Percentiles rank a stretch among this genome's conserved stretches.
phyloP scores from a whole-genome alignment of 192 early-diverging fungal species.

The Dissophora globulifera region DNA sequence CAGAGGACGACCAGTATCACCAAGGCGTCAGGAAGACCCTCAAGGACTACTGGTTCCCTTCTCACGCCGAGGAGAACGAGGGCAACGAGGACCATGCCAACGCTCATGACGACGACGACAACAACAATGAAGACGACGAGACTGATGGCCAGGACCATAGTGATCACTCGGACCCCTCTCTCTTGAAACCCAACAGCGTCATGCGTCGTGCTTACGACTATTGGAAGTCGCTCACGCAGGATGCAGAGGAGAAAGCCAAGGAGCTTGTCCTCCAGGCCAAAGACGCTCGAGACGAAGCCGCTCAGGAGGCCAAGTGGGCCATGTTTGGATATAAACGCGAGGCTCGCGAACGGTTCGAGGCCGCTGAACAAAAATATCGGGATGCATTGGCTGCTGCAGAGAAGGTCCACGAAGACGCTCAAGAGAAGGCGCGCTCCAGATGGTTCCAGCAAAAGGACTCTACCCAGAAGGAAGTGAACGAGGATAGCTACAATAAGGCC shows the following conservation, averaged over 20 bases:
- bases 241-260: conserved; percentile 33
- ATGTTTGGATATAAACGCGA: conserved; percentile 46
- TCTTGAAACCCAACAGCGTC: conserved; percentile 11
- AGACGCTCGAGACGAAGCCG: conserved; percentile 27
- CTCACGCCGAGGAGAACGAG: neutral
- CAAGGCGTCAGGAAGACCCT: conserved; percentile 27
- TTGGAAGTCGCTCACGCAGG: conserved; percentile 38
- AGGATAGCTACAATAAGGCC: no score
- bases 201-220: conserved; percentile 43
- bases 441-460: conserved; percentile 38
- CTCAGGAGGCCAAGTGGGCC: conserved; percentile 47
- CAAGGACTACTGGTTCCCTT: conserved; percentile 42
- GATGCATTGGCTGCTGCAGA: conserved; percentile 34
- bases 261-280: conserved; percentile 27
- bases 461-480: conserved; percentile 38
- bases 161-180: neutral
- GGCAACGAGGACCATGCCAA: neutral
- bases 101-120: neutral
- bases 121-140: neutral
- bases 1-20: neutral
- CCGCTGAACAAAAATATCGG: conserved; percentile 36
- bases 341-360: conserved; percentile 32
- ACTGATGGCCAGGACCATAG: conserved; percentile 4
- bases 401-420: conserved; percentile 32
- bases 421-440: conserved; percentile 24